Conservation (phyloP, 2,329 filamentous ascomycete genomes). For the Aurifilum marmelostoma region DNA sequence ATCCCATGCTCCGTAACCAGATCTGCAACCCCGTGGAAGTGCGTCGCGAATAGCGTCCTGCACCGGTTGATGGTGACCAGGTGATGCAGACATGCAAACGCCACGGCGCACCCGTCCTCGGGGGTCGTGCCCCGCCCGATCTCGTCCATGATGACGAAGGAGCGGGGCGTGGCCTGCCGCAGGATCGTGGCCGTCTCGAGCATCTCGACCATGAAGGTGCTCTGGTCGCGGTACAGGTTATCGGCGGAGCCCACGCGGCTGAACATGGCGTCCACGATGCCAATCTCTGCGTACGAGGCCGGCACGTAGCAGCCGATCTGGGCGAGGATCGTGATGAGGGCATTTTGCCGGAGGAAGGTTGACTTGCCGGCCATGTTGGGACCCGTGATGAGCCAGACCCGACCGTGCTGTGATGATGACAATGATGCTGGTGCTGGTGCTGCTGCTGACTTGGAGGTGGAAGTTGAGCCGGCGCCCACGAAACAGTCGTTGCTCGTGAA, state of each 20-base stretch:
- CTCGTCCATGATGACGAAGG: constrained; percentile 98
- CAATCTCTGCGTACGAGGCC: constrained; percentile 81
- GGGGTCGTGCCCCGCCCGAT: constrained; percentile 93
- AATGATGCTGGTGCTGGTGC: constrained; percentile 68
- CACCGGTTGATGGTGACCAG: constrained; percentile 77
- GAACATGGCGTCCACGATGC: constrained; percentile 94
- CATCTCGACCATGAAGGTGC: constrained; percentile 99
- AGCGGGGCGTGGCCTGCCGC: constrained; percentile 77
- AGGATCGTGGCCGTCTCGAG: constrained; percentile 92
- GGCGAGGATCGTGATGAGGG: constrained; percentile 88
- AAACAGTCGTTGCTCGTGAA: constrained; percentile 89
- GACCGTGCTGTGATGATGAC: constrained; percentile 62
- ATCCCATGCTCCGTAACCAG: constrained; percentile 63
- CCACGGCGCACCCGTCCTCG: constrained; percentile 86
- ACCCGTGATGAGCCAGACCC: constrained; percentile 70
- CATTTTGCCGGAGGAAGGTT: constrained; percentile 94
- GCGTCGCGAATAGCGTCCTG: constrained; percentile 88
- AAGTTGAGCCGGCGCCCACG: constrained; percentile 67
- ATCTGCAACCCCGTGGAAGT: constrained; percentile 86
- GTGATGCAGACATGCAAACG: constrained; percentile 86
- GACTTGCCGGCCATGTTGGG: constrained; percentile 99
- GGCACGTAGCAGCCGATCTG: constrained; percentile 94
- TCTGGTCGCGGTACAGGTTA: constrained; percentile 91
- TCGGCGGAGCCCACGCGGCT: constrained; percentile 92
- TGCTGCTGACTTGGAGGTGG: constrained; percentile 47